phyloP scores from a whole-genome alignment of 2,329 filamentous ascomycete genomes.

The Celoporthe dispersa region DNA sequence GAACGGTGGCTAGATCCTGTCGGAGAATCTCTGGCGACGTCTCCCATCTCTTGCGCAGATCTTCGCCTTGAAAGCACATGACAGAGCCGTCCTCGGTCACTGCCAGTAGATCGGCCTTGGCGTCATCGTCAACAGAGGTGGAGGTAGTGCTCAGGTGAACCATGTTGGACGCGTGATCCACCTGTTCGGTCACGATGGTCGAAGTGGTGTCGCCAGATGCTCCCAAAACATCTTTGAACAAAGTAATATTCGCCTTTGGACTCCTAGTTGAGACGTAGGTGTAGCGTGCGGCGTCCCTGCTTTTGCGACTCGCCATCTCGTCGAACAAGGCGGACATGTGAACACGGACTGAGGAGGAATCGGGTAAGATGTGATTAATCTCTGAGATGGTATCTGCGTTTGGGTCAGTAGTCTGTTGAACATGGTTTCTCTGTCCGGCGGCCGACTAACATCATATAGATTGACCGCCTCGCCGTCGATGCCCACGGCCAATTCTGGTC shows the following conservation, averaged over 20 bases:
- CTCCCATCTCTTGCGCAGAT: slow-evolving; percentile 52
- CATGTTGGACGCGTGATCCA: slow-evolving; percentile 47
- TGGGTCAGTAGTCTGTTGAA: slow-evolving; percentile 29
- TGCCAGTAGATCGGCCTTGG: slow-evolving; percentile 53
- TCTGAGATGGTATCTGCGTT: slow-evolving; percentile 61
- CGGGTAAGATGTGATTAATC: slow-evolving; percentile 68
- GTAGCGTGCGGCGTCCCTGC: slow-evolving; percentile 57
- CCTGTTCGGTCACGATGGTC: slow-evolving; percentile 49
- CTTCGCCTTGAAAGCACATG: slow-evolving; percentile 63
- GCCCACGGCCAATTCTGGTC: slow-evolving; percentile 66
- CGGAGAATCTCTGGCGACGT: slow-evolving; percentile 48
- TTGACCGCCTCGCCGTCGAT: slow-evolving; percentile 68
- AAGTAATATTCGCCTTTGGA: slow-evolving; percentile 54
- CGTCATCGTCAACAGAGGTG: slow-evolving; percentile 33
- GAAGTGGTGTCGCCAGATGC: slow-evolving; percentile 57
- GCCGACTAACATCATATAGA: slow-evolving; percentile 63
- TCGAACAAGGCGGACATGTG: slow-evolving; percentile 64
- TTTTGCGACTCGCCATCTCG: slow-evolving; percentile 55
- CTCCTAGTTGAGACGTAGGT: slow-evolving; percentile 64
- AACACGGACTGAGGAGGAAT: slow-evolving; percentile 68
- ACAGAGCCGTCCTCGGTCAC: slow-evolving; percentile 66
- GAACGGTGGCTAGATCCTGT: slow-evolving; percentile 43
- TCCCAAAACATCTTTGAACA: slow-evolving; percentile 63
- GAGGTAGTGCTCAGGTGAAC: slow-evolving; percentile 48
- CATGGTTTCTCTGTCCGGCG: slow-evolving; percentile 18